Base-by-base conservation (phyloP, 352 stramenopile species). In the Globisporangium viniferum region DNA sequence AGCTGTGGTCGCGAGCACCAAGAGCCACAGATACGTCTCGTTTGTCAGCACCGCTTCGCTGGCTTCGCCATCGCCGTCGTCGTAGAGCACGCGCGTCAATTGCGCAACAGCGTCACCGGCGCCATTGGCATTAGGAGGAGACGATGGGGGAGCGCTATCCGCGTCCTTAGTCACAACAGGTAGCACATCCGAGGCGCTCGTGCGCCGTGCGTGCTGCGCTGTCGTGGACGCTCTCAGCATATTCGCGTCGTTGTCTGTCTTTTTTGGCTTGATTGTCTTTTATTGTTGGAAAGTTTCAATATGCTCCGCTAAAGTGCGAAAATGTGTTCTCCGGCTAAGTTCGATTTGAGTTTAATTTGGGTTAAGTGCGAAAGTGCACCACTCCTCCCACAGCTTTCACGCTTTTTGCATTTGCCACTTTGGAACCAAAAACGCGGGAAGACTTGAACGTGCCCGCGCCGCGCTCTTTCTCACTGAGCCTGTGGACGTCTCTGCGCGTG, bases 21-120 rank as follows among this genome's bases (percentile, higher is more conserved):
- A 70, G 59, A 89, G 67, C 86, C 86, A 94, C 67, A 91, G 73
- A 39, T 90, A 89, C 58, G 77, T 71, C 35, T 81, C 69, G 41
- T 91, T 82, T 35, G 72, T 79, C 39, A 78, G 77, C 48, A 54
- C 57, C 54, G 76, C 66, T 29, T 83, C 76, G 15, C 71, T 68
- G 22, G 74, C 65, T 15, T 75, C 68, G 41, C 67, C 71, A 2
- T 65, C 41, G 46, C 58, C 64, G 18, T 61, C 41, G 15, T 72
- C 67, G 9, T 57, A 9, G 3, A 69, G n/a, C 27, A 62, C 69
- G 9, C 15, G 29, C 4, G 54, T 44, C 2, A 48, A 41, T n/a
- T 10, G 20, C 35, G 33, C 29, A 5, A 35, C 49, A 51, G 10
- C 49, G 55, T 56, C 57, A 68, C 31, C 29, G 48, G 44, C 44